Evolutionary conservation across 2,329 filamentous ascomycete species (phyloP).

Genomic region (Ophiostoma piceae): DNA sequence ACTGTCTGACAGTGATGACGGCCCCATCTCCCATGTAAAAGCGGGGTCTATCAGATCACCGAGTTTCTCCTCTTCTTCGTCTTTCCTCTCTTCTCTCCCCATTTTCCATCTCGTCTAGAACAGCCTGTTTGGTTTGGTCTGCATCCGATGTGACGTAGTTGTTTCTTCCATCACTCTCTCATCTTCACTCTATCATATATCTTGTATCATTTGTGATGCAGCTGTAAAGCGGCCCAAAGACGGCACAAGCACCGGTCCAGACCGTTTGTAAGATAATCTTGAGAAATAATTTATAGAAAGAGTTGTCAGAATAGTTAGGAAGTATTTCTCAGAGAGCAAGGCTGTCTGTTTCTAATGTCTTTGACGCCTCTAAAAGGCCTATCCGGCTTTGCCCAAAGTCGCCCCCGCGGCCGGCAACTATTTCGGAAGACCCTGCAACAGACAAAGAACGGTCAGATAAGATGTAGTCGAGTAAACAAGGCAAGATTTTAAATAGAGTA

Average conservation of each 20-base stretch:
- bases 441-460: slow-evolving; percentile 4
- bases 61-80: background rate
- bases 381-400: slow-evolving; percentile 11
- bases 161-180: background rate
- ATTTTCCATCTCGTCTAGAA: background rate
- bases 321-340: background rate
- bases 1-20: background rate
- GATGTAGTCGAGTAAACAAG: background rate
- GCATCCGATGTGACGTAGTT: slow-evolving; percentile 1
- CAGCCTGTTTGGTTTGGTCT: background rate
- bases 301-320: too few relatives aligned
- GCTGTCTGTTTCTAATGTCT: background rate
- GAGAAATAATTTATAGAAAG: too few relatives aligned
- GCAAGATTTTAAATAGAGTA: too few relatives aligned
- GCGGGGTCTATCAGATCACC: background rate
- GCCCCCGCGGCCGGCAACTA: slow-evolving; percentile 4
- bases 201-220: background rate
- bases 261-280: background rate
- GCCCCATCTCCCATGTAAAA: background rate
- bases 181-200: background rate
- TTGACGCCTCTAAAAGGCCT: background rate
- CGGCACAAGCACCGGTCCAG: slow-evolving; percentile 3
- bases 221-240: background rate
- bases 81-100: background rate
- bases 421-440: background rate